Conservation (phyloP, 2,329 filamentous ascomycete species). For the Arthrocladium fulminans region DNA sequence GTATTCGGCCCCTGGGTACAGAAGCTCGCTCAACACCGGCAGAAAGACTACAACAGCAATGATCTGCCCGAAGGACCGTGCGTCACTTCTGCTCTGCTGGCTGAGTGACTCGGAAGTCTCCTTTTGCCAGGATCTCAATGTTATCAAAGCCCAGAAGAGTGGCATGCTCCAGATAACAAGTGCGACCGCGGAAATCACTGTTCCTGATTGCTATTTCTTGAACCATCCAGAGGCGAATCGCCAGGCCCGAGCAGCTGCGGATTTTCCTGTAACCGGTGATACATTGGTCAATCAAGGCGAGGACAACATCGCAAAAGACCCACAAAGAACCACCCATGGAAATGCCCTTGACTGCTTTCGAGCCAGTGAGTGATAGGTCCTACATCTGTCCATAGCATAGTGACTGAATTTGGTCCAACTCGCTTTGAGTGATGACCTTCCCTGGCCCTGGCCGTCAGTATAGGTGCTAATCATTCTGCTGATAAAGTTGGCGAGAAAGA, state of each 20-base stretch:
- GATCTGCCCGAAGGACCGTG: conserved; percentile 4
- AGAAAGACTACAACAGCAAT: conserved; percentile 2
- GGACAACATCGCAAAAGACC: neutral
- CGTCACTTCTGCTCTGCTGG: neutral
- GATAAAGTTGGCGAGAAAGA: conserved; percentile 58
- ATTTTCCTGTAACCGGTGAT: neutral
- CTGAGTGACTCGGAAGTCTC: neutral
- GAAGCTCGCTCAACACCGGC: neutral
- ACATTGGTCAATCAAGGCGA: neutral
- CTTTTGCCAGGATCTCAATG: neutral
- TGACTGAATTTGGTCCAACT: neutral
- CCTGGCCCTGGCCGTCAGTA: neutral
- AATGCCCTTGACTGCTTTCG: neutral
- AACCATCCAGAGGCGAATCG: neutral
- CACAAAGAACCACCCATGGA: neutral
- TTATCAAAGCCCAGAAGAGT: conserved; percentile 2
- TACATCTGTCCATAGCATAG: neutral
- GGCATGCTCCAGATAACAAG: neutral
- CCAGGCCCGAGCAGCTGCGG: neutral
- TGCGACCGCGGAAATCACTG: neutral
- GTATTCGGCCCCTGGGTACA: neutral
- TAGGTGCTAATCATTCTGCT: conserved; percentile 2
- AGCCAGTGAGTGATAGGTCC: neutral
- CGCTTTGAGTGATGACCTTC: neutral
- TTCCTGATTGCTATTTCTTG: neutral